Conservation (phyloP, 768 basidiomycete genomes). For the Leccinum boreale region DNA sequence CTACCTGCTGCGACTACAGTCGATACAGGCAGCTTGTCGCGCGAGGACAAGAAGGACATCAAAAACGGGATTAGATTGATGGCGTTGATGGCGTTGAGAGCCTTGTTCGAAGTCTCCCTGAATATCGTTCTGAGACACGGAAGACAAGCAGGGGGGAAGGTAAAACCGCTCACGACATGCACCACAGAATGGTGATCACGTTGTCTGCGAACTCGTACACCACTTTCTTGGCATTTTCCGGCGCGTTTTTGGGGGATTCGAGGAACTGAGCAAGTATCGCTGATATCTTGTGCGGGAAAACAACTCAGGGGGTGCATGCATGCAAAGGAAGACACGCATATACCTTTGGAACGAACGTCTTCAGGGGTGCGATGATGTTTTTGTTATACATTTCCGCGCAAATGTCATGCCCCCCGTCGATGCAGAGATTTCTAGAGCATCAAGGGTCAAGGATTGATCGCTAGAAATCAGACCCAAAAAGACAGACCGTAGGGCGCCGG, state of each 20-base stretch:
- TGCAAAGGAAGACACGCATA: not conserved
- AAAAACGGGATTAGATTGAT: conserved; percentile 78
- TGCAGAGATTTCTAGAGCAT: conserved; percentile 76
- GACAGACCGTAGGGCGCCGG: conserved; percentile 78
- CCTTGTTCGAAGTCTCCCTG: conserved; percentile 92
- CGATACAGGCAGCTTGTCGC: conserved; percentile 61
- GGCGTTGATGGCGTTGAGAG: conserved; percentile 71
- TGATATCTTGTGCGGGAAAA: conserved; percentile 56
- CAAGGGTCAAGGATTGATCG: conserved; percentile 6
- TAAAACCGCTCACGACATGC: conserved; percentile 75
- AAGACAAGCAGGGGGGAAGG: not conserved
- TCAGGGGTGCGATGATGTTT: conserved; percentile 77
- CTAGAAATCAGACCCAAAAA: not conserved
- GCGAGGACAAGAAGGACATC: conserved; percentile 81
- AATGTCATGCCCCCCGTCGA: conserved; percentile 94
- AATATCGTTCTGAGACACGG: conserved; percentile 22
- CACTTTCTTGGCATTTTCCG: conserved; percentile 69
- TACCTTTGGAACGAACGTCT: conserved; percentile 77
- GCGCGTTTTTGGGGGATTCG: conserved; percentile 53
- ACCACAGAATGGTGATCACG: conserved; percentile 91
- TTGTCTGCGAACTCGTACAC: conserved; percentile 90
- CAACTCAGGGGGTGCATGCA: not conserved
- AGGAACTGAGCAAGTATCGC: conserved; percentile 65
- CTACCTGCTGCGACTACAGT: conserved; percentile 81
- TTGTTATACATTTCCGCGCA: conserved; percentile 98